A percentile compares a stretch with the other conserved stretches of the same genome.
phyloP scores from a whole-genome alignment of 176 grass and related monocot genomes.

The Hordeum vulgare region DNA sequence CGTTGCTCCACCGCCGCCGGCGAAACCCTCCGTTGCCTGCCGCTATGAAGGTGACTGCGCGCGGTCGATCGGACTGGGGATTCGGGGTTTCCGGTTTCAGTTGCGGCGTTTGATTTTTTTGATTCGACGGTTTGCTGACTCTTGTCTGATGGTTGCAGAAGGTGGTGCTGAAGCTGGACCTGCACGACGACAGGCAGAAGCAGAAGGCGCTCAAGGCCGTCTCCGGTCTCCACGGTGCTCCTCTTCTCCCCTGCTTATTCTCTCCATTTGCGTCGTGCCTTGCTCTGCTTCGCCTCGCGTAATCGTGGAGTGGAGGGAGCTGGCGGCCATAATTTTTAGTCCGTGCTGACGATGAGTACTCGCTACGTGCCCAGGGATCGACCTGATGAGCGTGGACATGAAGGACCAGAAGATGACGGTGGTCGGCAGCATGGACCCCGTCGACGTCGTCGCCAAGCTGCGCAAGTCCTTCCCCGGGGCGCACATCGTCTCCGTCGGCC shows the following conservation, averaged over 20 bases:
- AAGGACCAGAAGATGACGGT: conserved; percentile 63
- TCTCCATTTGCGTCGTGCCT: background rate
- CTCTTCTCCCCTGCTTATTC: background rate
- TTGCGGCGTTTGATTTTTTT: background rate
- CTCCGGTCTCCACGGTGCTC: conserved; percentile 46
- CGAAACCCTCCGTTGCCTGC: too few relatives aligned
- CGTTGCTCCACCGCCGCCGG: too few relatives aligned
- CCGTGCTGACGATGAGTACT: background rate
- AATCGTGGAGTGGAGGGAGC: background rate
- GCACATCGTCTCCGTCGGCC: conserved; percentile 41
- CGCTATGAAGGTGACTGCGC: background rate
- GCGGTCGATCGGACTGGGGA: background rate
- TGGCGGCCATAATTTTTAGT: too few relatives aligned
- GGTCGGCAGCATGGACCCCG: conserved; percentile 49
- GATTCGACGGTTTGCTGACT: background rate
- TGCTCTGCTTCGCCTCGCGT: background rate
- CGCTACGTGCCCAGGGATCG: conserved; percentile 26
- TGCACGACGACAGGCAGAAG: conserved; percentile 83
- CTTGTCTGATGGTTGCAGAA: conserved; percentile 29
- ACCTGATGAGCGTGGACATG: conserved; percentile 60
- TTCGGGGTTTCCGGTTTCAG: background rate
- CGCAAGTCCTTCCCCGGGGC: conserved; percentile 29
- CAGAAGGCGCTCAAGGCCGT: conserved; percentile 67
- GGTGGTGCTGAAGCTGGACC: conserved; percentile 67
- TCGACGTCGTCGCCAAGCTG: conserved; percentile 46